phyloP scores from a whole-genome alignment of 176 grass and related monocot species.

The Themeda triandra region DNA sequence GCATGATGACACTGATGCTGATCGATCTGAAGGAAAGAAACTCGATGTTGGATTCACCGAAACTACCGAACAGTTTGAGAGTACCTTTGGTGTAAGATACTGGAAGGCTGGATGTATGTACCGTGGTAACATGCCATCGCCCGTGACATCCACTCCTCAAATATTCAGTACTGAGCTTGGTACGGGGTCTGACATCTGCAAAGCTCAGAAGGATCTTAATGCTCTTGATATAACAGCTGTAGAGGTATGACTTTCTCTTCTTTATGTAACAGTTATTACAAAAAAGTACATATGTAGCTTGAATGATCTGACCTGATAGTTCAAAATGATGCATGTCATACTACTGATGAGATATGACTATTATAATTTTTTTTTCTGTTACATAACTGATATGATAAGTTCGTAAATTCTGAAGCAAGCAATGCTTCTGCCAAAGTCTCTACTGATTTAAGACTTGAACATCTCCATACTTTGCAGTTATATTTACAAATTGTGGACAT shows the following conservation, averaged over 20 bases:
- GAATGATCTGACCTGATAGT: background rate
- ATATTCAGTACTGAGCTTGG: slow-evolving; percentile 7
- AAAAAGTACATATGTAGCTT: background rate
- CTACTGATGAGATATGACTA: background rate
- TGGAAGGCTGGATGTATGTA: slow-evolving; percentile 91
- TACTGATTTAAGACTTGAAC: slow-evolving; percentile 8
- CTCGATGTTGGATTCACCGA: slow-evolving; percentile 71
- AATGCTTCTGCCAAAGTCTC: background rate
- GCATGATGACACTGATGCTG: slow-evolving; percentile 89
- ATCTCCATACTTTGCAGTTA: slow-evolving; percentile 49
- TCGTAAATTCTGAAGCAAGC: background rate
- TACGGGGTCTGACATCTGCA: background rate
- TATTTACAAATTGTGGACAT: slow-evolving; percentile 87
- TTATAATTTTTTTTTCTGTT: background rate
- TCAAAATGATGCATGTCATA: background rate
- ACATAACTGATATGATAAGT: background rate
- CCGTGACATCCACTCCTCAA: slow-evolving; percentile 49
- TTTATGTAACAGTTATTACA: background rate
- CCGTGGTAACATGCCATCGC: slow-evolving; percentile 59
- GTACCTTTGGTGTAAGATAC: slow-evolving; percentile 75
- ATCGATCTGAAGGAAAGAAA: slow-evolving; percentile 86
- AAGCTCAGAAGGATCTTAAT: slow-evolving; percentile 36
- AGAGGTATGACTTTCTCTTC: slow-evolving; percentile 57
- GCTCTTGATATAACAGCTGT: slow-evolving; percentile 37
- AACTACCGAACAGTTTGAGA: slow-evolving; percentile 75